A percentile compares a stretch with the other conserved stretches of the same genome.
phyloP scores from a whole-genome alignment of 441 rosid species.

The Populus hybrid region DNA sequence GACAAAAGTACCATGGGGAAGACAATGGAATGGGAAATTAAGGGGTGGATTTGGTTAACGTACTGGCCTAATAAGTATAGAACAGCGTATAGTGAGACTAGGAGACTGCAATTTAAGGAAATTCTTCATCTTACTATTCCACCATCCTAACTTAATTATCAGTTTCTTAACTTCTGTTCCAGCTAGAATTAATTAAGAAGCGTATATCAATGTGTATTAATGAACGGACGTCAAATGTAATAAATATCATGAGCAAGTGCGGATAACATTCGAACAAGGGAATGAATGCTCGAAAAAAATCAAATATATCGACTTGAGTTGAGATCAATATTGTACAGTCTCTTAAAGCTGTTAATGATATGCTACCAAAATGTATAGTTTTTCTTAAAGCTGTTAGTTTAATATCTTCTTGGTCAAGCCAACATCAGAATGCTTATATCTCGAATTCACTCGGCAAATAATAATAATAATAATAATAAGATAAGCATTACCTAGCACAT shows the following conservation, averaged over 20 bases:
- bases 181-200: not conserved
- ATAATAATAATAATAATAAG: no score
- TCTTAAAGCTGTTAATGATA: not conserved
- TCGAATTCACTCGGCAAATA: no score
- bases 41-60: constrained; percentile 83
- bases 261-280: no score
- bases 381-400: no score
- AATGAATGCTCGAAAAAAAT: not conserved
- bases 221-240: no score
- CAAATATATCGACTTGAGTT: not conserved
- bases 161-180: not conserved
- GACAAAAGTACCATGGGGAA: constrained; percentile 53
- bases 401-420: no score
- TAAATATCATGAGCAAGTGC: no score
- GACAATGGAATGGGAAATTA: constrained; percentile 78
- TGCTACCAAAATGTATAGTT: no score
- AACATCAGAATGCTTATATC: no score
- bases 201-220: no score
- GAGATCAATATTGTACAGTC: not conserved
- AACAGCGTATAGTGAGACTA: constrained; percentile 66
- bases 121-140: constrained; percentile 46
- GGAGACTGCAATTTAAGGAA: constrained; percentile 75
- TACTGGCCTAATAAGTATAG: constrained; percentile 88
- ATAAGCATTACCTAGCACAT: no score
- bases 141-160: not conserved